These are phyloP conservation scores for Saccharomyces jurei DNA, from an alignment of 805 yeast genomes.

Conservation along the genomic window DNA sequence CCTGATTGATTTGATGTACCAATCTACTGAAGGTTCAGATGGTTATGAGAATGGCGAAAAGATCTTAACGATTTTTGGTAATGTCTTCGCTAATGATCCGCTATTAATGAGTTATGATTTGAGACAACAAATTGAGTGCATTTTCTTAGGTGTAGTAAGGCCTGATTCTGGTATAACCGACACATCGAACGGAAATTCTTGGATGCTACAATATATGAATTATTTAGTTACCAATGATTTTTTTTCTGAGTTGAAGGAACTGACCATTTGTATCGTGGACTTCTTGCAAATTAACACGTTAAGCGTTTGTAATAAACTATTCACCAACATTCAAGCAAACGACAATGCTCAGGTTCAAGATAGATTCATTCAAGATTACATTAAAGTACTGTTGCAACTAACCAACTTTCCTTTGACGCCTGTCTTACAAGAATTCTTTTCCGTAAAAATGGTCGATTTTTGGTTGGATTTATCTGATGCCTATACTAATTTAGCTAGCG, in stretches of 20 bases:
- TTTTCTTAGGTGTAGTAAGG: conserved; percentile 27
- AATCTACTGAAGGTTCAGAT: conserved; percentile 18
- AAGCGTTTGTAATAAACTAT: conserved; percentile 29
- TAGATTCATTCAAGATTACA: conserved; percentile 27
- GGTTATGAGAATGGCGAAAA: conserved; percentile 22
- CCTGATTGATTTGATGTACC: conserved; percentile 25
- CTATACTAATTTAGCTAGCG: conserved; percentile 34
- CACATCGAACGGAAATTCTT: conserved; percentile 16
- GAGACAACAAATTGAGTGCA: conserved; percentile 24
- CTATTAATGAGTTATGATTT: conserved; percentile 24
- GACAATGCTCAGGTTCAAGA: conserved; percentile 5
- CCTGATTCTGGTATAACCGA: conserved; percentile 10
- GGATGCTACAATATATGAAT: conserved; percentile 31
- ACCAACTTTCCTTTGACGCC: conserved; percentile 54
- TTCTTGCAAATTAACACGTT: conserved; percentile 27
- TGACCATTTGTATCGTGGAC: conserved; percentile 28
- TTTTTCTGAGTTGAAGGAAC: conserved; percentile 26
- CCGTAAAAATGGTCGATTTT: conserved; percentile 49
- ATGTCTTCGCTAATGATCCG: conserved; percentile 25
- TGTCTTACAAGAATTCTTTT: conserved; percentile 49
- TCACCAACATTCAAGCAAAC: conserved; percentile 14
- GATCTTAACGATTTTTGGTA: conserved; percentile 21
- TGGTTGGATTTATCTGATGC: conserved; percentile 63
- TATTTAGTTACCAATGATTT: conserved; percentile 27
- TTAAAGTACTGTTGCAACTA: conserved; percentile 43